Percentiles rank a stretch among this genome's conserved stretches.
phyloP scores from a whole-genome alignment of 805 yeast species.

The Sungouiella thailandica region DNA sequence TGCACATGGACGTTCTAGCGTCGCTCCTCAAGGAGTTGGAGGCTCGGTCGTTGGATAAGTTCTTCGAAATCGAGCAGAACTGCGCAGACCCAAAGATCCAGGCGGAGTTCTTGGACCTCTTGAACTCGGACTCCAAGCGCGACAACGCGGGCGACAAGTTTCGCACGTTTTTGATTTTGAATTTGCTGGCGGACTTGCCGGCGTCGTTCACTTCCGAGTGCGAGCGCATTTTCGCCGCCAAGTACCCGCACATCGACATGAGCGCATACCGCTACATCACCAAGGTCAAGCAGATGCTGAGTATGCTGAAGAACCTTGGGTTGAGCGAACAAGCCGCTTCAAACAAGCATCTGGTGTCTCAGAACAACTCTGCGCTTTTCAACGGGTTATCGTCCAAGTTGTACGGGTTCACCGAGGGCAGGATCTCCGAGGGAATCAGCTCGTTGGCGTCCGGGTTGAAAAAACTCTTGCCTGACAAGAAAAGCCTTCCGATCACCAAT shows the following conservation, averaged over 20 bases:
- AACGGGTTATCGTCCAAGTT: slow-evolving; percentile 71
- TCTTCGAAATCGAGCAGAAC: slow-evolving; percentile 91
- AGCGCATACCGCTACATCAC: slow-evolving; percentile 68
- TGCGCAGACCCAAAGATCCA: slow-evolving; percentile 56
- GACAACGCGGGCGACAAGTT: slow-evolving; percentile 75
- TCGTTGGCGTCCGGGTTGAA: slow-evolving; percentile 84
- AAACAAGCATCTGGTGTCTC: slow-evolving; percentile 21
- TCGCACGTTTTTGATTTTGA: slow-evolving; percentile 81
- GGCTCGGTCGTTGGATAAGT: slow-evolving; percentile 80
- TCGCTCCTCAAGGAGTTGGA: slow-evolving; percentile 78
- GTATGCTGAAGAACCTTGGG: slow-evolving; percentile 30
- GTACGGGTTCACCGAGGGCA: slow-evolving; percentile 79
- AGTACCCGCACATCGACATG: slow-evolving; percentile 50
- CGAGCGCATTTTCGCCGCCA: slow-evolving; percentile 51
- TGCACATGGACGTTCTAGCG: slow-evolving; percentile 94
- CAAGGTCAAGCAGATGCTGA: slow-evolving; percentile 73
- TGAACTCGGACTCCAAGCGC: slow-evolving; percentile 46
- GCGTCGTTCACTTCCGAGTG: slow-evolving; percentile 42
- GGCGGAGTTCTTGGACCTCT: slow-evolving; percentile 54
- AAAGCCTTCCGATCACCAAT: slow-evolving; percentile 82
- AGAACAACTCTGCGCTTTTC: slow-evolving; percentile 54
- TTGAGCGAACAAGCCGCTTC: slow-evolving; percentile 24
- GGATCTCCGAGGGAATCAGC: slow-evolving; percentile 83
- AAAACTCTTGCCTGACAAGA: slow-evolving; percentile 81
- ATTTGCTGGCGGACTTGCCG: slow-evolving; percentile 44